Evolutionary conservation across 1,284 basidiomycete genomes (phyloP).

Genomic region (Sparassis latifolia): DNA sequence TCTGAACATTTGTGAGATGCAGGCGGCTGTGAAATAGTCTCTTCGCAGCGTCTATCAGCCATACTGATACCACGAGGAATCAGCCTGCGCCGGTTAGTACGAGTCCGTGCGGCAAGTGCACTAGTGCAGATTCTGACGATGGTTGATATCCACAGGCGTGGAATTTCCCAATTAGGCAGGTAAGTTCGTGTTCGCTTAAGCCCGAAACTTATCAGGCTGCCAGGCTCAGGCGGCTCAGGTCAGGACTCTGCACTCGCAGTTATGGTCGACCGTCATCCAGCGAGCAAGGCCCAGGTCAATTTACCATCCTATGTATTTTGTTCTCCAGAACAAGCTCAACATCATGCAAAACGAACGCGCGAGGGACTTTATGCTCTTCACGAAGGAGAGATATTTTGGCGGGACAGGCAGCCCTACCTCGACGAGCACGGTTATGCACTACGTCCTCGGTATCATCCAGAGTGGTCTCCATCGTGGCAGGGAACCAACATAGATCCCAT

Average conservation of each 20-base stretch:
- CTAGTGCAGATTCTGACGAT: not conserved
- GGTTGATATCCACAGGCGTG: not conserved
- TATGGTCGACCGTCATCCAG: not conserved
- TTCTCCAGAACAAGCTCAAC: not conserved
- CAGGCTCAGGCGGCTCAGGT: too few species aligned
- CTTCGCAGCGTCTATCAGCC: not conserved
- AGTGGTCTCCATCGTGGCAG: slow-evolving; percentile 10
- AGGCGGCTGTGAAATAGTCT: not conserved
- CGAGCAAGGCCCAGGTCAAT: not conserved
- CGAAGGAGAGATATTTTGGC: not conserved
- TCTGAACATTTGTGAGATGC: not conserved
- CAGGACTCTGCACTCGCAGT: too few species aligned
- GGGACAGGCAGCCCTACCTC: slow-evolving; percentile 2
- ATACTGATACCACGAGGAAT: not conserved
- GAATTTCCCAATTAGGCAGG: not conserved
- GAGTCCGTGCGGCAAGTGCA: too few species aligned
- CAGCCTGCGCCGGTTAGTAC: too few species aligned
- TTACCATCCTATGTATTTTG: not conserved
- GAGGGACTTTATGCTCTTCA: not conserved
- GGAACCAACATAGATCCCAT: slow-evolving; percentile 3
- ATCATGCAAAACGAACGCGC: not conserved
- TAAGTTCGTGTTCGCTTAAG: not conserved
- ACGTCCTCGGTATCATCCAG: slow-evolving; percentile 6
- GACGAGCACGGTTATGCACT: slow-evolving; percentile 7
- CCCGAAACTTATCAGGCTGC: not conserved